Evolutionary conservation across 202 grass and related monocot genomes (phyloP), one percentile per base, ranked within the genome.

Genomic region (Schoenoplectus triqueter): DNA sequence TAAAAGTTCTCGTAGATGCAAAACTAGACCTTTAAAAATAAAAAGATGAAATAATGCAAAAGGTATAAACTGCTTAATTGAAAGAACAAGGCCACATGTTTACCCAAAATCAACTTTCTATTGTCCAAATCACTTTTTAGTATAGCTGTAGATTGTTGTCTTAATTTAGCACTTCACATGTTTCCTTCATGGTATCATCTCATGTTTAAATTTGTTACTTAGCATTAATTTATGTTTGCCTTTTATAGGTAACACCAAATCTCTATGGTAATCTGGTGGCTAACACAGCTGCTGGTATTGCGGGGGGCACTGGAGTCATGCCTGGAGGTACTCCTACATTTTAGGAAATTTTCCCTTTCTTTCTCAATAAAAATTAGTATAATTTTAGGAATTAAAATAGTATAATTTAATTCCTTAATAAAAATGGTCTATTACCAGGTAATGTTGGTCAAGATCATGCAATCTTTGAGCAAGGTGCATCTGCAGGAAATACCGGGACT

Each of bases 371-470:
- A 40, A 78, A 79, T 89, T 84, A 73, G 48, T 40, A 84, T 59
- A 57, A 49, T 84, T 17, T 6, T n/a, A n/a, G n/a, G n/a, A n/a
- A n/a, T n/a, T n/a, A n/a, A n/a, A n/a, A n/a, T 84, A 73, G 48
- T 40, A 84, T 59, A 57, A 49, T 84, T 17, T 6, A 54, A 40
- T 72, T 48, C 7, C 15, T 31, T 49, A 50, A 66, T 44, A 66
- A 51, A 73, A 10, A 39, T 64, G 15, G 10, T 66, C 54, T 49
- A 85, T 39, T 68, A 88, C n/a, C 66, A 95, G 93, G 93, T 21
- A 95, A 95, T 68, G 93, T 95, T 47, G 93, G 93, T 75, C 93
- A 93, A 75, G 91, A 95, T 60, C 89, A 95, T 87, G 93, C 93
- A 0, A 71, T 95, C 82, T 95, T 95, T 3, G 93, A 95, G 89